A percentile compares a stretch with the other conserved stretches of the same genome.
Evolutionary conservation across 2,329 filamentous ascomycete genomes (phyloP).

Genomic region (Xylaria arbuscula): DNA sequence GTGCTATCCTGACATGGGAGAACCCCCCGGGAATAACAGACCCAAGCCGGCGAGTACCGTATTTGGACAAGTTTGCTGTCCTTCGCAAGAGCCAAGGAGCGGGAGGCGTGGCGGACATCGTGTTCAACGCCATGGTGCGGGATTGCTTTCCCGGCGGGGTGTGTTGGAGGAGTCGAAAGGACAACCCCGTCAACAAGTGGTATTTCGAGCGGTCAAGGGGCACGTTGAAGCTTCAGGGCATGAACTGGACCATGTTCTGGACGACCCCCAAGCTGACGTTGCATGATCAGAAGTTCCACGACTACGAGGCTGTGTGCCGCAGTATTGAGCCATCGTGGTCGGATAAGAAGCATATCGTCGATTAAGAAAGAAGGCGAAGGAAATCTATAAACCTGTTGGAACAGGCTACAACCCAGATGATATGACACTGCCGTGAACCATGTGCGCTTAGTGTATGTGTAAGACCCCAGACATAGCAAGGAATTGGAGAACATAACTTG

Average conservation of each 20-base stretch:
- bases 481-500: constrained; percentile 4
- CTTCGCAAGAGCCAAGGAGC: constrained; percentile 88
- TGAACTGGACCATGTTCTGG: constrained; percentile 99
- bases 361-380: constrained; percentile 54
- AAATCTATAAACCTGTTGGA: constrained; percentile 6
- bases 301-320: constrained; percentile 82
- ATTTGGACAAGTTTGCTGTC: constrained; percentile 97
- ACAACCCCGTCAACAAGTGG: constrained; percentile 99
- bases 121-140: constrained; percentile 95
- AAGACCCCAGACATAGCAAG: neutral
- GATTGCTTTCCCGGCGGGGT: constrained; percentile 89
- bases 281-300: constrained; percentile 65
- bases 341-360: constrained; percentile 67
- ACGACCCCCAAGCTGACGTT: constrained; percentile 76
- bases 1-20: constrained; percentile 96
- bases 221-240: constrained; percentile 82
- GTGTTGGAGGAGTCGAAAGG: constrained; percentile 88
- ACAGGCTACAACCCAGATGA: neutral
- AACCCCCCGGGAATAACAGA: constrained; percentile 69
- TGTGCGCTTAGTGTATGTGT: neutral
- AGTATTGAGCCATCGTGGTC: constrained; percentile 72
- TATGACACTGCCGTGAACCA: neutral
- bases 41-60: constrained; percentile 80
- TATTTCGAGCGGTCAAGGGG: constrained; percentile 93
- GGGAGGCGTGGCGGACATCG: constrained; percentile 91